Evolutionary conservation across 2,329 filamentous ascomycete species (phyloP), one percentile per base, ranked within the genome.

Genomic region (Aspergillus ustus): DNA sequence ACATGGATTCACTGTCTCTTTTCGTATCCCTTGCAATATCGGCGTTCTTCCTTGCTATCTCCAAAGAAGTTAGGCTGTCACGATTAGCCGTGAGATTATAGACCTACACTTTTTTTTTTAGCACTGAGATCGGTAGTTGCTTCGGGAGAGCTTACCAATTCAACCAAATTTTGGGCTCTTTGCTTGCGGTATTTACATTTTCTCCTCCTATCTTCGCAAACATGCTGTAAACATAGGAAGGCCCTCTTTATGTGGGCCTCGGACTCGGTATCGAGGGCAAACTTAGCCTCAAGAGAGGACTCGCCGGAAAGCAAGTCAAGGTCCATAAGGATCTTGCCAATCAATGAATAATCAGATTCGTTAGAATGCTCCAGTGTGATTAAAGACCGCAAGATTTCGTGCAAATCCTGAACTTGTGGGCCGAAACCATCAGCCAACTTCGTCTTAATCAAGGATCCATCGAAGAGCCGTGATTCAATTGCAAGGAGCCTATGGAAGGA

Each of bases 401-500:
- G 48, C 48, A 50, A 50, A 50, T 50, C 48, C 48, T 50, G 20
- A 29, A 50, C 25, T 29, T 50, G 48, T 7, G 19, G 3, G 48
- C 48, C 25, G 22, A 50, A 50, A 11, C 48, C 48, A 50, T 50
- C 48, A 50, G 25, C 20, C 1, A 22, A 22, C 20, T 11, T 22
- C 25, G 48, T 50, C 48, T 29, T 50, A 13, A 50, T 50, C 19
- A 50, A 29, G 25, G 20, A 50, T 50, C 48, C 48, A 50, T 50
- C 19, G 19, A 50, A 50, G 48, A 50, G 48, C 25, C 29, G 48
- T 29, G 48, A 25, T 50, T 50, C 48, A 17, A 50, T 29, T 50
- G 20, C 48, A 50, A 50, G 48, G 48, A 50, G 48, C 13, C n/a
- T 50, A 50, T 50, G 45, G 22, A 48, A 48, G 45, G n/a, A 48